Evolutionary conservation across 768 basidiomycete genomes (phyloP), one percentile per base, ranked within the genome.

Genomic region (Russula foetens): DNA sequence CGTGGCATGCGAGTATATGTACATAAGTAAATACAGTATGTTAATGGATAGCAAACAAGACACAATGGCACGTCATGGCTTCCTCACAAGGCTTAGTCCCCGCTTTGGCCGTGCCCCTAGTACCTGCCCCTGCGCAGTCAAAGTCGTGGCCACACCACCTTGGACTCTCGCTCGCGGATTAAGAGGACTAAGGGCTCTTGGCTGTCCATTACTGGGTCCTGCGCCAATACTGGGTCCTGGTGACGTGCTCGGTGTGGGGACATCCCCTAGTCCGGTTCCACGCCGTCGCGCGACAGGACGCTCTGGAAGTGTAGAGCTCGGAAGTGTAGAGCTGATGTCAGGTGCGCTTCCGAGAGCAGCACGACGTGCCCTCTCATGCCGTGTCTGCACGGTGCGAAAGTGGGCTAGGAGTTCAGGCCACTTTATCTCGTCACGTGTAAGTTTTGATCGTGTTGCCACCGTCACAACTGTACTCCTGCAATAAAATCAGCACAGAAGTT

Each of bases 381-480:
- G 88, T 35, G 81, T 78, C 72, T 99, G 97, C 1, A 97, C 85
- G 0, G 82, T 76, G 19, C 95, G 86, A 77, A 99, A 99, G 71
- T 99, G 97, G 4, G 81, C 79, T 11, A 98, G 81, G 0, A 99
- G 80, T 62, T 98, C 97, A 69, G 87, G 86, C 97, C 97, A 99
- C 70, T 97, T 98, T 71, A 99, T 97, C 55, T 97, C 93, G 45
- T 91, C 93, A 26, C 90, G 82, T 3, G 80, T 76, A 0, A 86
- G 69, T 71, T 96, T 96, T 4, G 92, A 88, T 24, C 92, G 83
- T 21, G 84, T 77, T 2, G 84, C 69, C 26, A 78, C 66, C 23
- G 75, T 69, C 1, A 69, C 59, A 8, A 70, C 67, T 12, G 68
- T 39, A 46, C 66, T 66, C 44, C 58, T 59, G 44, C 28, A 43